Conservation (phyloP, 2,329 filamentous ascomycete species). For the Epichloe baconii region DNA sequence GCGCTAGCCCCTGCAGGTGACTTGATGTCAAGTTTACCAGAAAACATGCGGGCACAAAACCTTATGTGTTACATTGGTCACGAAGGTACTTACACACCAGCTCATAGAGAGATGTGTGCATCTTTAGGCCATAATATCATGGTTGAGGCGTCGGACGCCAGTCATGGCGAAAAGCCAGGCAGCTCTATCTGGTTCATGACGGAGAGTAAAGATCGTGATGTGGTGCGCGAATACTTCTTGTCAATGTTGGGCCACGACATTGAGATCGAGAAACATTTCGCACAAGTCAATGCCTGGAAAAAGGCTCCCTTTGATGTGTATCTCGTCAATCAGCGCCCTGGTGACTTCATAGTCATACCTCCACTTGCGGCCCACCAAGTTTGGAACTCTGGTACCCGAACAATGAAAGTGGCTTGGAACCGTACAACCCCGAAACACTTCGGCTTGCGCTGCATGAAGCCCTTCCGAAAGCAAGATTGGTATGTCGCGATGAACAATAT, state of each 20-base stretch:
- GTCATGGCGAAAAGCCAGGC: constrained; percentile 65
- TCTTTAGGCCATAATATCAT: constrained; percentile 95
- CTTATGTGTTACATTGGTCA: constrained; percentile 98
- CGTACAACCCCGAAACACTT: constrained; percentile 86
- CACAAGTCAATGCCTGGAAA: constrained; percentile 90
- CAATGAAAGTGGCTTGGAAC: constrained; percentile 98
- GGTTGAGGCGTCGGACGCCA: constrained; percentile 72
- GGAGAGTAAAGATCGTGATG: constrained; percentile 78
- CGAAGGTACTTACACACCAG: constrained; percentile 91
- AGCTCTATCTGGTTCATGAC: constrained; percentile 99
- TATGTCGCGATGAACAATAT: constrained; percentile 96
- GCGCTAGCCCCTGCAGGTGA: constrained; percentile 67
- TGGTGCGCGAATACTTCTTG: constrained; percentile 87
- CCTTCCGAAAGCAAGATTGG: constrained; percentile 74
- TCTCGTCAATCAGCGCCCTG: constrained; percentile 77
- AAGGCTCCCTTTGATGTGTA: constrained; percentile 88
- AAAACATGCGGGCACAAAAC: constrained; percentile 84
- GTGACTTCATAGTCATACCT: constrained; percentile 88
- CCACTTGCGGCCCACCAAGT: constrained; percentile 92
- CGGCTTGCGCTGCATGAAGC: constrained; percentile 78
- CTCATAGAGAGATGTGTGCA: constrained; percentile 95
- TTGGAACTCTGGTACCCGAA: constrained; percentile 92
- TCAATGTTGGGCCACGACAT: constrained; percentile 92
- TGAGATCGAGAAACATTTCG: constrained; percentile 93
- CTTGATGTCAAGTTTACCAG: constrained; percentile 83